A percentile compares a stretch with the other conserved stretches of the same genome.
Conservation (phyloP, 169 alveolate species). For the Amoebophrya sp. region DNA sequence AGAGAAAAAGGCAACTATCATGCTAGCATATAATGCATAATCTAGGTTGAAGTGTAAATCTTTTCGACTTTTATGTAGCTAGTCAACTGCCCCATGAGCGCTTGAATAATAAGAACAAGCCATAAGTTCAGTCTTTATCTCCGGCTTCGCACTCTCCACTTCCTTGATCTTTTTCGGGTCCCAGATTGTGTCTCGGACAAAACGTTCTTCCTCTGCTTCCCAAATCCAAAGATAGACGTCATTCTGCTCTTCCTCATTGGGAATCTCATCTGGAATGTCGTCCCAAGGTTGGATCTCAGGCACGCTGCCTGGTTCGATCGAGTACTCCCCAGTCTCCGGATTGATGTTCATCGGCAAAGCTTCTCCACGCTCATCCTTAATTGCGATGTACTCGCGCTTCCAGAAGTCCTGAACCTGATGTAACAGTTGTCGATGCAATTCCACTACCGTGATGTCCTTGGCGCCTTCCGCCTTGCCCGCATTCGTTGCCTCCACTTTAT, state of each 20-base stretch:
- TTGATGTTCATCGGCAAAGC: not conserved
- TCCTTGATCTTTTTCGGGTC: constrained; percentile 5
- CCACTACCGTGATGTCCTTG: not conserved
- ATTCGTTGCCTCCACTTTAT: not conserved
- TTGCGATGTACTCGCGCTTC: not conserved
- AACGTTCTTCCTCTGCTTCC: not conserved
- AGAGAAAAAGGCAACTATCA: no score
- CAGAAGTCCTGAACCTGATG: not conserved
- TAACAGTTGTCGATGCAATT: not conserved
- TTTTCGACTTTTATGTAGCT: no score
- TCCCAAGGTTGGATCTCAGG: not conserved
- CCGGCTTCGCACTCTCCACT: not conserved
- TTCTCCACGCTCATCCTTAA: not conserved
- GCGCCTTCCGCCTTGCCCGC: not conserved
- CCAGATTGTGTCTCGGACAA: not conserved
- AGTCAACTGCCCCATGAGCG: no score
- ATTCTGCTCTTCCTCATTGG: not conserved
- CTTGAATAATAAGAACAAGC: no score
- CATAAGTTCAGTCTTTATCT: not conserved
- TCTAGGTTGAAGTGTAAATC: no score
- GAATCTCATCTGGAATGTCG: not conserved
- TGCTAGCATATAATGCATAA: no score
- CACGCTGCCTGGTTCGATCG: not conserved
- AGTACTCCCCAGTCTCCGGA: not conserved
- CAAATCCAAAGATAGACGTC: not conserved